phyloP scores from a whole-genome alignment of 2,329 filamentous ascomycete genomes.

The Cladosporium sp. region DNA sequence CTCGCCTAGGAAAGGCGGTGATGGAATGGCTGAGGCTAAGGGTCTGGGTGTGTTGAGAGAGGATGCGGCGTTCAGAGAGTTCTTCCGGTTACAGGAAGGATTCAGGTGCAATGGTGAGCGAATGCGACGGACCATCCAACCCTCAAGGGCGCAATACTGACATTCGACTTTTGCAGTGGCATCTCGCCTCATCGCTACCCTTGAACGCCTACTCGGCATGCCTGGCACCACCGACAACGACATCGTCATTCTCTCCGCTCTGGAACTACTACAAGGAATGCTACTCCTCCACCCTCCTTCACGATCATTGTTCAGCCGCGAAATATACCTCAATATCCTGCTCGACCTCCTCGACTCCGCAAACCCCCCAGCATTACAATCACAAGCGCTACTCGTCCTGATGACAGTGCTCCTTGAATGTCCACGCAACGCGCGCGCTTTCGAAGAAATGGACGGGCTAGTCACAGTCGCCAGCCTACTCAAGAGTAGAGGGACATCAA shows the following conservation, averaged over 20 bases:
- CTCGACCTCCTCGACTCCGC: slow-evolving; percentile 88
- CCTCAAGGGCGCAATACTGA: slow-evolving; percentile 18
- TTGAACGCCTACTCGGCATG: slow-evolving; percentile 83
- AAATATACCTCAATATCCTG: slow-evolving; percentile 95
- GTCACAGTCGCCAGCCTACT: slow-evolving; percentile 90
- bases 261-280: slow-evolving; percentile 86
- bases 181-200: slow-evolving; percentile 77
- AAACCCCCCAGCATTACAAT: slow-evolving; percentile 90
- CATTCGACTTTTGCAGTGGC: slow-evolving; percentile 58
- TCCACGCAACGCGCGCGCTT: slow-evolving; percentile 84
- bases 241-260: slow-evolving; percentile 79
- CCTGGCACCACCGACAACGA: slow-evolving; percentile 81
- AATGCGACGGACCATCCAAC: not conserved
- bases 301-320: slow-evolving; percentile 79
- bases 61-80: slow-evolving; percentile 90
- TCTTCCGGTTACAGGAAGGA: slow-evolving; percentile 93
- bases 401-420: slow-evolving; percentile 85
- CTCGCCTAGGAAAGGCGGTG: slow-evolving; percentile 30
- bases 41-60: slow-evolving; percentile 68
- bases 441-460: slow-evolving; percentile 88
- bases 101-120: slow-evolving; percentile 87
- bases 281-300: slow-evolving; percentile 88
- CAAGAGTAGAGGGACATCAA: slow-evolving; percentile 79
- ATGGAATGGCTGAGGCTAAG: slow-evolving; percentile 46
- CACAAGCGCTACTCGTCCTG: slow-evolving; percentile 82